Conservation (phyloP, 768 basidiomycete species). For the Suillus brevipes region DNA sequence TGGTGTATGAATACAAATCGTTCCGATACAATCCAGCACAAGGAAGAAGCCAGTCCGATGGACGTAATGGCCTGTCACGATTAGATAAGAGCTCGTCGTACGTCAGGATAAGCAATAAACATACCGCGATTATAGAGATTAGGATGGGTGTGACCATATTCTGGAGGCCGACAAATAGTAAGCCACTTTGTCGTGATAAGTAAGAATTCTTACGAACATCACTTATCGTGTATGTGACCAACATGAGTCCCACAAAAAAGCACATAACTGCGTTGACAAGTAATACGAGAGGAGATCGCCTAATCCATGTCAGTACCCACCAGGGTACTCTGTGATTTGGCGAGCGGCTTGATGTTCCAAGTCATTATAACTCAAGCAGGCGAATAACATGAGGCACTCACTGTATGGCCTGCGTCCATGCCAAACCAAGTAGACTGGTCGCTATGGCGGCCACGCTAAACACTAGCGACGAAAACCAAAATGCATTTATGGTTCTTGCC, state of each 20-base stretch:
- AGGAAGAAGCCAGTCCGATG: constrained; percentile 49
- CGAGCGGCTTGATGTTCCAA: constrained; percentile 41
- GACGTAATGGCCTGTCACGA: constrained; percentile 34
- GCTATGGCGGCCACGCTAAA: constrained; percentile 45
- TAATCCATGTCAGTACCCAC: constrained; percentile 81
- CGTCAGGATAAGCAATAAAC: constrained; percentile 7
- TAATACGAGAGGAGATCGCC: constrained; percentile 79
- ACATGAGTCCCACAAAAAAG: constrained; percentile 76
- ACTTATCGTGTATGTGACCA: constrained; percentile 71
- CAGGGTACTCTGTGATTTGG: constrained; percentile 56
- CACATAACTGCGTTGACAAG: constrained; percentile 80
- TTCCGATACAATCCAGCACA: constrained; percentile 53
- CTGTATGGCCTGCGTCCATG: constrained; percentile 49
- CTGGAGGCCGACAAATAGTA: constrained; percentile 35
- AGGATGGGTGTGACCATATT: constrained; percentile 62
- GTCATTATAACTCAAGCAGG: constrained; percentile 19
- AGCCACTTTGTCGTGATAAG: constrained; percentile 17
- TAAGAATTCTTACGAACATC: constrained; percentile 46
- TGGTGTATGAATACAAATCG: constrained; percentile 49
- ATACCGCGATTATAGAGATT: constrained; percentile 69
- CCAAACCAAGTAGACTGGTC: constrained; percentile 42
- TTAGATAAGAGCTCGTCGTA: constrained; percentile 13
- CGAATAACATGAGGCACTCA: constrained; percentile 23
- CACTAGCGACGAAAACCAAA: constrained; percentile 49
- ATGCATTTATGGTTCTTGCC: constrained; percentile 37